These are phyloP conservation scores for Ophiocordyceps unilateralis DNA, from an alignment of 2,329 filamentous ascomycete genomes.

Conservation along the genomic window DNA sequence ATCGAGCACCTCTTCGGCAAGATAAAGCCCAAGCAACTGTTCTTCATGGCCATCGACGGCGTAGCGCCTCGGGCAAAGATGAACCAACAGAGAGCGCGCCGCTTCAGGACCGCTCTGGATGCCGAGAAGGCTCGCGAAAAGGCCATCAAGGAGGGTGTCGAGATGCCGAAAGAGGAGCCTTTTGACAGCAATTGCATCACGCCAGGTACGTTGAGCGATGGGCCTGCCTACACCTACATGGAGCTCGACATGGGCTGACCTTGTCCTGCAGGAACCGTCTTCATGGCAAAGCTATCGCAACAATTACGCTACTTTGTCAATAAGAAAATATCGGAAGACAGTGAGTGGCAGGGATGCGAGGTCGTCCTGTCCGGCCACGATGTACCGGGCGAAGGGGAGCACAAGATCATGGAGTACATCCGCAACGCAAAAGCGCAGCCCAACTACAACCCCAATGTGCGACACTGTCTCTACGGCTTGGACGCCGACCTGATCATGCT, in stretches of 20 bases:
- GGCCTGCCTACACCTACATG: background rate
- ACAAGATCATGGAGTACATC: conserved; percentile 99
- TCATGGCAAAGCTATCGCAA: conserved; percentile 89
- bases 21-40: conserved; percentile 95
- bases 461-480: conserved; percentile 91
- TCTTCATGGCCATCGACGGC: conserved; percentile 99
- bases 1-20: conserved; percentile 98
- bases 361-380: conserved; percentile 95
- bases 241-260: conserved; percentile 3
- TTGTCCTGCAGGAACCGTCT: conserved; percentile 47
- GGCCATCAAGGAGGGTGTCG: conserved; percentile 72
- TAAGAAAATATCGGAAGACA: conserved; percentile 95
- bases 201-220: conserved; percentile 36
- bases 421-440: conserved; percentile 91
- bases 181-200: conserved; percentile 99
- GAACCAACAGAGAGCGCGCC: conserved; percentile 94
- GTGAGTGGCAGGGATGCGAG: conserved; percentile 93
- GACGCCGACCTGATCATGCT: conserved; percentile 98
- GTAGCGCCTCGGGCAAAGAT: conserved; percentile 97
- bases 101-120: conserved; percentile 88
- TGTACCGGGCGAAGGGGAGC: conserved; percentile 92
- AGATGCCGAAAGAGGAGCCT: conserved; percentile 86
- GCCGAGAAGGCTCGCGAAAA: conserved; percentile 81
- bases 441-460: conserved; percentile 79
- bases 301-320: conserved; percentile 98